Evolutionary conservation across 2,329 filamentous ascomycete species (phyloP).

Genomic region (Talaromyces verruculosus): DNA sequence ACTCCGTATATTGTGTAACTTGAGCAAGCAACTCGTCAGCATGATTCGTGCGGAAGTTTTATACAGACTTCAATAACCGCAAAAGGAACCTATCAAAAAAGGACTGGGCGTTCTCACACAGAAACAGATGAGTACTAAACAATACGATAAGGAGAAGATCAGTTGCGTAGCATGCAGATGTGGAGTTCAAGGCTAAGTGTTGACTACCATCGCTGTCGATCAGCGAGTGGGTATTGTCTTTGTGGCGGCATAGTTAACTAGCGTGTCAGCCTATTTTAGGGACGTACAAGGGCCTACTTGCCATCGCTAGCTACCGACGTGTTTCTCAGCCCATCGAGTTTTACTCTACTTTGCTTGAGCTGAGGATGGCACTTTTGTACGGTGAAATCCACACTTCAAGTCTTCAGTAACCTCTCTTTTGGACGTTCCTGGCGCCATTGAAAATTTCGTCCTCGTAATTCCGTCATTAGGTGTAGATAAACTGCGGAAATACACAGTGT

Average conservation of each 20-base stretch:
- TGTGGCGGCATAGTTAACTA: not conserved
- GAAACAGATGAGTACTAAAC: not conserved
- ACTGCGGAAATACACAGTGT: not conserved
- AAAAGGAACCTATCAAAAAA: not conserved
- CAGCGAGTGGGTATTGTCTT: not conserved
- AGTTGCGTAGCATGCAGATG: not conserved
- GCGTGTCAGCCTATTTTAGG: no score
- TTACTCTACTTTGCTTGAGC: not conserved
- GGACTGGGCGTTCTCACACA: not conserved
- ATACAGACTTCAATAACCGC: not conserved
- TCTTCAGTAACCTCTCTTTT: not conserved
- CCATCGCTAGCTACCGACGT: not conserved
- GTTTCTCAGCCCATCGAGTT: not conserved
- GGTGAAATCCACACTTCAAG: not conserved
- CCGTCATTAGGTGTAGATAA: not conserved
- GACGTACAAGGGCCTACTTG: not conserved
- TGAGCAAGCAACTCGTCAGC: not conserved
- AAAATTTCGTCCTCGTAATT: not conserved
- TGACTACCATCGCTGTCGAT: not conserved
- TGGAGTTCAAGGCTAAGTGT: not conserved
- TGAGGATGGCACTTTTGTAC: not conserved
- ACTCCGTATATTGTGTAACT: slow-evolving; percentile 5
- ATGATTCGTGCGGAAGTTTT: not conserved
- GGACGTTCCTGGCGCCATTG: not conserved
- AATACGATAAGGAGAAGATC: not conserved